These are phyloP conservation scores for Hyaloscypha variabilis DNA, from an alignment of 495 filamentous ascomycete genomes.

Conservation along the genomic window DNA sequence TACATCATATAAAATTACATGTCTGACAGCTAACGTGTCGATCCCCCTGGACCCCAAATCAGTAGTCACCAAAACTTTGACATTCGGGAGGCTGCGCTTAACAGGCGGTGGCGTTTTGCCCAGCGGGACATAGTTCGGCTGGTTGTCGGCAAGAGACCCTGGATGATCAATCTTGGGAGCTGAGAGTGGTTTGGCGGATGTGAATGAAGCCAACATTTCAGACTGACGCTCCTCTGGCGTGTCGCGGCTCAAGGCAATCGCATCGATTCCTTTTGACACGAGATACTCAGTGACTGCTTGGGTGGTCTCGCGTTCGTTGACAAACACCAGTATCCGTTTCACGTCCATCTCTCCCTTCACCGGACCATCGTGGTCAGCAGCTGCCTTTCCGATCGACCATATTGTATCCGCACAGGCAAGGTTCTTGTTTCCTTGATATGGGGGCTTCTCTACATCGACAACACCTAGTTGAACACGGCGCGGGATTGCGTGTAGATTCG, in stretches of 20 bases:
- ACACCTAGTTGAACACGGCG: constrained; percentile 92
- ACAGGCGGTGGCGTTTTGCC: constrained; percentile 26
- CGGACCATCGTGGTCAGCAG: constrained; percentile 53
- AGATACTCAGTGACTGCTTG: constrained; percentile 81
- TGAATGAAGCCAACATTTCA: constrained; percentile 79
- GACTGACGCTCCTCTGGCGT: constrained; percentile 70
- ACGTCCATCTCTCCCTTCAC: constrained; percentile 53
- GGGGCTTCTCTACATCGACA: constrained; percentile 84
- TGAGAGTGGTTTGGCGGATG: constrained; percentile 49
- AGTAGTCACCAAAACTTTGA: constrained; percentile 90
- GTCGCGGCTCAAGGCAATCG: constrained; percentile 80
- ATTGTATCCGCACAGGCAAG: constrained; percentile 94
- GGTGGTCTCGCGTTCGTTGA: constrained; percentile 93
- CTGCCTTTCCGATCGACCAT: constrained; percentile 87
- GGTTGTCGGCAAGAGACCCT: constrained; percentile 29
- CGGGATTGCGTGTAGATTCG: constrained; percentile 93
- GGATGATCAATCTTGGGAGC: constrained; percentile 41
- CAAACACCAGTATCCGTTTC: constrained; percentile 92
- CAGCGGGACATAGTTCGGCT: constrained; percentile 31
- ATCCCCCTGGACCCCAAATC: constrained; percentile 92
- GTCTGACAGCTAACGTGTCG: constrained; percentile 88
- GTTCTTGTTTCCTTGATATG: constrained; percentile 86
- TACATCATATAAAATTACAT: constrained; percentile 92
- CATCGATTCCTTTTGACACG: constrained; percentile 81
- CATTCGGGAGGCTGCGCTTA: constrained; percentile 57